Conservation (phyloP, 2,329 filamentous ascomycete species). For the Diaporthe helianthi region DNA sequence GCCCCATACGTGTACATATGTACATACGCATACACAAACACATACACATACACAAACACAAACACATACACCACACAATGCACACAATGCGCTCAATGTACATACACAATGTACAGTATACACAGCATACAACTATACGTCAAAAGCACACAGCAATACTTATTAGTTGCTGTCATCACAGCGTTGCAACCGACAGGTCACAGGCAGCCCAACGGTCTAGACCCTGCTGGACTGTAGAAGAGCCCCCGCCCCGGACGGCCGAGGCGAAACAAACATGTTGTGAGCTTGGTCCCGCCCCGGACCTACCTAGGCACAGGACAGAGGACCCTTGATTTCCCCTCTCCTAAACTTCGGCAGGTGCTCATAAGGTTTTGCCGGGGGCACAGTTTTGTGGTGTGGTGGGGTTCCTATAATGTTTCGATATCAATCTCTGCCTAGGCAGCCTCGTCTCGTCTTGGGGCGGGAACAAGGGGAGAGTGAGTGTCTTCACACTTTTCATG, state of each 20-base stretch:
- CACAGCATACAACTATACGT: neutral
- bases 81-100: too few species aligned
- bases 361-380: conserved; percentile 1
- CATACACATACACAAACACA: too few species aligned
- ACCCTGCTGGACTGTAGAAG: neutral
- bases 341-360: conserved; percentile 10
- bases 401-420: neutral
- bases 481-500: too few species aligned
- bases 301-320: neutral
- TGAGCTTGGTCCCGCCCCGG: neutral
- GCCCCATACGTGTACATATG: neutral
- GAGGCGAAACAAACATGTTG: neutral
- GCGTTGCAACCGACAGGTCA: conserved; percentile 20
- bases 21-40: neutral
- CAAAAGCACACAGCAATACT: neutral
- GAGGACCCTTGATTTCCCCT: conserved; percentile 2
- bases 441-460: too few species aligned
- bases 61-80: too few species aligned
- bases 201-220: conserved; percentile 22
- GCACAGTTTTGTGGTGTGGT: neutral
- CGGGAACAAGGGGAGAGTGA: too few species aligned
- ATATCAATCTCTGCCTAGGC: neutral
- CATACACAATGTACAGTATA: neutral
- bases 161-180: neutral
- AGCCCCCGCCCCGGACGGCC: neutral